A percentile compares a stretch with the other conserved stretches of the same genome.
Evolutionary conservation across 805 yeast species (phyloP).

Genomic region (Clavispora vitiphila): DNA sequence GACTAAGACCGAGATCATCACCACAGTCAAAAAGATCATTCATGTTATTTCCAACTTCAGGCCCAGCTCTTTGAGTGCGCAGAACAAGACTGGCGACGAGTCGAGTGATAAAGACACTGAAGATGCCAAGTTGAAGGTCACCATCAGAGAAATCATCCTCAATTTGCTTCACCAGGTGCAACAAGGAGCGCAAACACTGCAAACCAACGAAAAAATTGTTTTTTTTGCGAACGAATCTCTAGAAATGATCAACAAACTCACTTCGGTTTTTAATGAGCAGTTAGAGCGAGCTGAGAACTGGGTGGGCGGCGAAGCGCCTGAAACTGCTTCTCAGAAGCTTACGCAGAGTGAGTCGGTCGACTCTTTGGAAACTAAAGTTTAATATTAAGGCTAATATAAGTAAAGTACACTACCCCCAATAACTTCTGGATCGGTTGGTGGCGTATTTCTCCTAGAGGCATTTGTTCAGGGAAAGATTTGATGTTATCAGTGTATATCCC

Average conservation of each 20-base stretch:
- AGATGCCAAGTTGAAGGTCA: constrained; percentile 44
- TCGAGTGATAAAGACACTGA: constrained; percentile 3
- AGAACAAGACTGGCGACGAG: background rate
- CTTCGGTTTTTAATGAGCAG: constrained; percentile 79
- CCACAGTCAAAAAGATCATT: constrained; percentile 85
- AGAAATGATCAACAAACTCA: constrained; percentile 79
- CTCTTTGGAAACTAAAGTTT: background rate
- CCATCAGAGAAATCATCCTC: constrained; percentile 74
- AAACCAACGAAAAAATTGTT: constrained; percentile 60
- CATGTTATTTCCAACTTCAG: constrained; percentile 77
- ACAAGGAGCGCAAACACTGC: constrained; percentile 30
- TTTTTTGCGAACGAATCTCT: constrained; percentile 84
- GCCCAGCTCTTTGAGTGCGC: constrained; percentile 26
- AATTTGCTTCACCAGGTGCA: constrained; percentile 69
- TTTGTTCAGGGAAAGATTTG: too few relatives aligned
- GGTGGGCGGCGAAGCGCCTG: constrained; percentile 44
- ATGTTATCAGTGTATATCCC: background rate
- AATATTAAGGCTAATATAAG: background rate
- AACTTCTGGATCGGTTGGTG: background rate
- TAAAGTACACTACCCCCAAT: background rate
- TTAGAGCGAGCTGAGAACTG: constrained; percentile 81
- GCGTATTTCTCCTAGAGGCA: too few relatives aligned
- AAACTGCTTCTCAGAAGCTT: background rate
- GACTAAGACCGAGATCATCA: constrained; percentile 76
- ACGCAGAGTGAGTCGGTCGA: background rate